Percentiles rank a stretch among this genome's conserved stretches.
These are phyloP conservation scores for Fraxinus platypoda DNA, from an alignment of 305 asterid genomes.

Conservation along the genomic window DNA sequence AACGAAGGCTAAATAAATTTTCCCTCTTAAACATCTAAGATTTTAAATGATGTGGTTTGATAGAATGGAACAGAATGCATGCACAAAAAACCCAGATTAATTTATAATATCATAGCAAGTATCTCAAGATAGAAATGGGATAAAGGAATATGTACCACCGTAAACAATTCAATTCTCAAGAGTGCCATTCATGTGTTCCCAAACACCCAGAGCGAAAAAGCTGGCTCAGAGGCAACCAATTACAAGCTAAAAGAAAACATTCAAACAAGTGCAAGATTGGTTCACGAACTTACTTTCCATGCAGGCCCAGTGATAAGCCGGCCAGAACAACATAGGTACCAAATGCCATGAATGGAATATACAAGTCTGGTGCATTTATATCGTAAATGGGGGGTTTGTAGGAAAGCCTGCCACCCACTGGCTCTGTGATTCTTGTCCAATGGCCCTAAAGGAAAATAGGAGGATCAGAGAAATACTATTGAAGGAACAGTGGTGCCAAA, in stretches of 20 bases:
- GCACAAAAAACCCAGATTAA: neutral
- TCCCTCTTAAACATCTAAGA: neutral
- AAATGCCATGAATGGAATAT: constrained; percentile 53
- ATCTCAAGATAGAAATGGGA: neutral
- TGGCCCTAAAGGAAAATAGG: constrained; percentile 37
- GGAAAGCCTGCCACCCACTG: constrained; percentile 54
- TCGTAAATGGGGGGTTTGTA: constrained; percentile 56
- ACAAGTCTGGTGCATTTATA: constrained; percentile 55
- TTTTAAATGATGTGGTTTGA: neutral
- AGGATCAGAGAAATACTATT: neutral
- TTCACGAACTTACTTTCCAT: constrained; percentile 38
- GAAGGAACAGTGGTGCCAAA: neutral
- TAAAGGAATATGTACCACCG: neutral
- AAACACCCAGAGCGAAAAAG: neutral
- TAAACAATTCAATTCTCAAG: neutral
- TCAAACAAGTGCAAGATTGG: neutral
- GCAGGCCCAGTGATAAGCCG: constrained; percentile 44
- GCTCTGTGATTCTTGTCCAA: constrained; percentile 55
- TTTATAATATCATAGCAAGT: neutral
- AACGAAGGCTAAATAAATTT: neutral
- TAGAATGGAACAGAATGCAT: neutral
- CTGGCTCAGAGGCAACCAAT: neutral
- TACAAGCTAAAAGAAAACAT: neutral
- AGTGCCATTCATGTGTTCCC: neutral
- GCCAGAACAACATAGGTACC: constrained; percentile 52